A percentile compares a stretch with the other conserved stretches of the same genome.
phyloP scores from a whole-genome alignment of 108 stramenopile genomes.

The Conticribra guillardii region DNA sequence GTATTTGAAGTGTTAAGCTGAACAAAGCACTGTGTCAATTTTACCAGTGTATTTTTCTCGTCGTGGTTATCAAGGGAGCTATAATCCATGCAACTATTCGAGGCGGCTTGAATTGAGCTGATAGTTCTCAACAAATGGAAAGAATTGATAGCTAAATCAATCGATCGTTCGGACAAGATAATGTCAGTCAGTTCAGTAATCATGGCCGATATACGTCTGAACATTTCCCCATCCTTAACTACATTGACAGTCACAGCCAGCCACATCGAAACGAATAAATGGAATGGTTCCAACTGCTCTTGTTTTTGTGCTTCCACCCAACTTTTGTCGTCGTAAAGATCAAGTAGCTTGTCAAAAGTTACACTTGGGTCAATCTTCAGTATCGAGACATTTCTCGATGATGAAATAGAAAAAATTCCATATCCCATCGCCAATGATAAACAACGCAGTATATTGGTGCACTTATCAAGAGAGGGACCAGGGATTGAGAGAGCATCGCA shows the following conservation, averaged over 20 bases:
- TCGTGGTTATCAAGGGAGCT: constrained; percentile 16
- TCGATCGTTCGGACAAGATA: constrained; percentile 9
- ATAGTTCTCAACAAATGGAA: constrained; percentile 32
- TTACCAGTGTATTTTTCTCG: constrained; percentile 26
- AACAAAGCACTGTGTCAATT: constrained; percentile 34
- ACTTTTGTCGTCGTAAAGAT: constrained; percentile 32
- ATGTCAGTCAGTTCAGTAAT: constrained; percentile 19
- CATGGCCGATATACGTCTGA: constrained; percentile 16
- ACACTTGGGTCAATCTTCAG: constrained; percentile 45
- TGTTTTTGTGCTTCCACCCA: constrained; percentile 20
- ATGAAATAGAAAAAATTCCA: constrained; percentile 40
- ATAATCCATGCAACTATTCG: constrained; percentile 28
- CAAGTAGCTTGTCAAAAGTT: constrained; percentile 30
- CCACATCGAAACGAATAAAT: constrained; percentile 48
- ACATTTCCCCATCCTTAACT: constrained; percentile 24
- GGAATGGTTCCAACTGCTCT: constrained; percentile 21
- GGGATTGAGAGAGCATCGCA: constrained; percentile 9
- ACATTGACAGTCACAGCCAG: constrained; percentile 41
- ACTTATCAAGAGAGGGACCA: constrained; percentile 8
- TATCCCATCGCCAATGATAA: constrained; percentile 59
- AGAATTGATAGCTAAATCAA: constrained; percentile 16
- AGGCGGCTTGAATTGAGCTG: constrained; percentile 14
- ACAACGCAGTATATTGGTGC: constrained; percentile 20
- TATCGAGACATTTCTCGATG: constrained; percentile 33
- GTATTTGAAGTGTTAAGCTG: neutral